A percentile compares a stretch with the other conserved stretches of the same genome.
phyloP scores from a whole-genome alignment of 2,329 filamentous ascomycete genomes.

The Ceratocystis variospora region DNA sequence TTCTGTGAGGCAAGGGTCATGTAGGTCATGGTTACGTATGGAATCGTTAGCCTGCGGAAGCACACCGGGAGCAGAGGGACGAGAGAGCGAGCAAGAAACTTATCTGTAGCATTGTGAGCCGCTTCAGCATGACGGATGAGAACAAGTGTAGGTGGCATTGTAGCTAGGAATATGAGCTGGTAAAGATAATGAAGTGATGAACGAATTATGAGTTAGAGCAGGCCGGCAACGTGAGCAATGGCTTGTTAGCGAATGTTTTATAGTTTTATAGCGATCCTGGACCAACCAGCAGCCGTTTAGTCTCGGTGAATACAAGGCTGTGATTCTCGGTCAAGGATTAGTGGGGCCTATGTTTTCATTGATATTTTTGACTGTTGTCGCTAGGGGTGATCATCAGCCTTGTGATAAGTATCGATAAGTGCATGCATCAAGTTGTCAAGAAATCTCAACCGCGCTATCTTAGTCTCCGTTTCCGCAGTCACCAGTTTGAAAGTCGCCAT shows the following conservation, averaged over 20 bases:
- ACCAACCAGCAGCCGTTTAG: neutral
- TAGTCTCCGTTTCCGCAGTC: neutral
- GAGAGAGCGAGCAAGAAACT: constrained; percentile 25
- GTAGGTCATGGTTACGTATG: constrained; percentile 35
- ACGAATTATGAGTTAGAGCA: no score
- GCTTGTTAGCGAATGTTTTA: neutral
- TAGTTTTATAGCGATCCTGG: no score
- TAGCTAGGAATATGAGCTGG: neutral
- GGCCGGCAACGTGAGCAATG: neutral
- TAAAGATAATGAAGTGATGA: neutral
- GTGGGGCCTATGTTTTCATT: neutral
- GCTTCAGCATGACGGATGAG: constrained; percentile 80
- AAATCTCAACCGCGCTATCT: neutral
- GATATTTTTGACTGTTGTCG: neutral
- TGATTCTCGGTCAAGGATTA: neutral
- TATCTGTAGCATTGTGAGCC: constrained; percentile 40
- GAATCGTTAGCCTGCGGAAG: constrained; percentile 6
- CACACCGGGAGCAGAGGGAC: constrained; percentile 12
- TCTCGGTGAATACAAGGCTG: constrained; percentile 7
- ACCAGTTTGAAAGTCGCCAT: constrained; percentile 25
- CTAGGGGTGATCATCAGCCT: constrained; percentile 5
- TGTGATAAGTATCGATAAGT: no score
- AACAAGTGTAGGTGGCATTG: constrained; percentile 50
- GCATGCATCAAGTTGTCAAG: no score
- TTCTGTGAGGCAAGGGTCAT: constrained; percentile 38